Evolutionary conservation across 1,284 basidiomycete species (phyloP), one percentile per base, ranked within the genome.

Genomic region (Phellinidium pouzarii): DNA sequence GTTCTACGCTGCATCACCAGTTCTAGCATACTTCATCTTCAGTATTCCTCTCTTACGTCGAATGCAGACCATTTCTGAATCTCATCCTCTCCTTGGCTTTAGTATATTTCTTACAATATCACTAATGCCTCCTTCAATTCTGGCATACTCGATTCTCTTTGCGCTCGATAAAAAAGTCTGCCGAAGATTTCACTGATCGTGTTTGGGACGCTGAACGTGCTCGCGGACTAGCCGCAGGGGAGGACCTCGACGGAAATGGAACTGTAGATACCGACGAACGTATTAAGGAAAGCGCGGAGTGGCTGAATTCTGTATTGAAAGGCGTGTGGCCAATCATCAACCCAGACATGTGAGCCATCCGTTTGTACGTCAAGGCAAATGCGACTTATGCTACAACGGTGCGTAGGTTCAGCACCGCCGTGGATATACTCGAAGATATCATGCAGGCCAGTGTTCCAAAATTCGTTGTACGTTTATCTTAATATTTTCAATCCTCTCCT

Each of bases 391-490:
- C 3, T 34, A 14, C 22, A 8, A 31, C 17, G 6, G 5, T 29
- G 20, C 23, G 44, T 44, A 66, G 66, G 50, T 71, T 72, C 59
- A 59, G 55, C 34, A 64, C 64, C 3, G 48, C 65, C 12, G 59
- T 70, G 1, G 70, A 72, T 59, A 66, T 70, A 65, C 57, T 72
- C 0, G 70, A 72, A 58, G 70, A 71, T 57, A 68, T 72, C 50
- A 72, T 72, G 70, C 70, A 72, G 56, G 62, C 67, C 8, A 70
- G 68, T 3, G 65, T 66, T 19, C 70, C 70, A 1, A 60, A 57
- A 4, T 68, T 71, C 45, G 62, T 71, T 25, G 68, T 68, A 52
- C 17, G 67, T 63, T 4, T 22, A 41, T 36, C 14, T 22, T n/a
- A 26, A 14, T 17, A 23, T 7, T 9, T 50, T 23, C 2, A 6